These are phyloP conservation scores for Kwoniella pini DNA, from an alignment of 768 basidiomycete genomes.

Conservation along the genomic window DNA sequence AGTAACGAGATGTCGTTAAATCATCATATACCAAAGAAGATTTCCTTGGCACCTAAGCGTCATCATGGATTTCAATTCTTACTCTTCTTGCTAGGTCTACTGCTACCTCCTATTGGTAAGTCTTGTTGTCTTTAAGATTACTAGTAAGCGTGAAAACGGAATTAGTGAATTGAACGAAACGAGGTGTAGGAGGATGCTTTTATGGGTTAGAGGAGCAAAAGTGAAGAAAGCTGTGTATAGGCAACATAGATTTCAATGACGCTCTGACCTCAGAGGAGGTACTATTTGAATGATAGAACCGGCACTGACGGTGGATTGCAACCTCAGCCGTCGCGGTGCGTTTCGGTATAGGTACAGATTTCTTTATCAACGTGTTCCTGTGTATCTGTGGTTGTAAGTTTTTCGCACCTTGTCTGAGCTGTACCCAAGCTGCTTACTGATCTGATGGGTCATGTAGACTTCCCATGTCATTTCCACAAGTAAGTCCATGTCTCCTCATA, in stretches of 20 bases:
- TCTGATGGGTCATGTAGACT: constrained; percentile 27
- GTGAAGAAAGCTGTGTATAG: no score
- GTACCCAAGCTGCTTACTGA: neutral
- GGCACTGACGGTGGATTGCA: no score
- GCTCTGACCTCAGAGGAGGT: no score
- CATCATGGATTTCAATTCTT: constrained; percentile 80
- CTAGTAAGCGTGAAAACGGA: no score
- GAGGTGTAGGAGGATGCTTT: no score
- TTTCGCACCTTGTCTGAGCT: neutral
- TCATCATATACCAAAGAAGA: constrained; percentile 57
- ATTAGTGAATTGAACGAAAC: no score
- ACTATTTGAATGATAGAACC: no score
- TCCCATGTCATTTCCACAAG: constrained; percentile 81
- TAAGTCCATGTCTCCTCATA: constrained; percentile 19
- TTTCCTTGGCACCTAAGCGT: constrained; percentile 67
- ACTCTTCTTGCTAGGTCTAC: constrained; percentile 82
- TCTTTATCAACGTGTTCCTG: constrained; percentile 83
- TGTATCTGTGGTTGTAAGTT: constrained; percentile 79
- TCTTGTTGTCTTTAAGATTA: constrained; percentile 18
- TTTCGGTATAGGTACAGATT: constrained; percentile 87
- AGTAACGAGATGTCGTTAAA: constrained; percentile 35
- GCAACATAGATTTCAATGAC: no score
- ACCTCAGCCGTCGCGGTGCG: constrained; percentile 88
- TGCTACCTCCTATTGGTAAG: constrained; percentile 87
- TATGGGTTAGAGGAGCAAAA: no score